phyloP scores from a whole-genome alignment of 768 basidiomycete species.

The Naganishia vishniacii region DNA sequence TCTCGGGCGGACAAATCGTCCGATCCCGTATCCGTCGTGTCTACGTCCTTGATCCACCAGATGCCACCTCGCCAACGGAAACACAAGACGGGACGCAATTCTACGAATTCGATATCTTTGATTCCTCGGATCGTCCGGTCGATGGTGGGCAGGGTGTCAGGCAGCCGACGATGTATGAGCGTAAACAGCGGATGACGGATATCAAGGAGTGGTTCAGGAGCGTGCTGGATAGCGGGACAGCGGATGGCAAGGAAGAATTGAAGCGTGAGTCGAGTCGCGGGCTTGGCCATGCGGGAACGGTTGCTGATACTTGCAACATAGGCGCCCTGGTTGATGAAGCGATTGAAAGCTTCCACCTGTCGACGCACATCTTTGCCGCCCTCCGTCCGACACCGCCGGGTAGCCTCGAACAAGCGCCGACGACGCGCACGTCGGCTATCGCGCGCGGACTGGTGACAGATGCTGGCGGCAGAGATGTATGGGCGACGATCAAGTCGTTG shows the following conservation, averaged over 20 bases:
- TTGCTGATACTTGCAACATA: neutral
- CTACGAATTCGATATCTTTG: conserved; percentile 57
- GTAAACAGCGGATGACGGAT: conserved; percentile 54
- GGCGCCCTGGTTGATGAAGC: conserved; percentile 26
- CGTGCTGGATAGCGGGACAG: conserved; percentile 41
- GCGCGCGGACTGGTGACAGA: no score
- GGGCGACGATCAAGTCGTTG: no score
- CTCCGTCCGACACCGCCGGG: conserved; percentile 10
- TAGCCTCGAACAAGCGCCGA: no score
- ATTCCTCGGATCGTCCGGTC: conserved; percentile 53
- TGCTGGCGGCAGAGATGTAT: no score
- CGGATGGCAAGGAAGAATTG: conserved; percentile 25
- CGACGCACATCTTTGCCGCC: conserved; percentile 22
- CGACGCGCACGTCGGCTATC: no score
- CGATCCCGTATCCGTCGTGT: conserved; percentile 61
- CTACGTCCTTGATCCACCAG: conserved; percentile 56
- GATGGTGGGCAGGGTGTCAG: conserved; percentile 50
- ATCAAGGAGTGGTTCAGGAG: conserved; percentile 68
- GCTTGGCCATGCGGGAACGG: neutral
- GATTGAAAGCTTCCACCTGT: conserved; percentile 24
- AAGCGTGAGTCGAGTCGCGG: conserved; percentile 22
- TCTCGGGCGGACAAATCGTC: conserved; percentile 72
- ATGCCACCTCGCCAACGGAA: neutral
- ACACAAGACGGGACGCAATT: conserved; percentile 55
- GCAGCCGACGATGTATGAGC: conserved; percentile 47